Evolutionary conservation across 257 asterid genomes (phyloP).

Genomic region (Rehmannia glutinosa): DNA sequence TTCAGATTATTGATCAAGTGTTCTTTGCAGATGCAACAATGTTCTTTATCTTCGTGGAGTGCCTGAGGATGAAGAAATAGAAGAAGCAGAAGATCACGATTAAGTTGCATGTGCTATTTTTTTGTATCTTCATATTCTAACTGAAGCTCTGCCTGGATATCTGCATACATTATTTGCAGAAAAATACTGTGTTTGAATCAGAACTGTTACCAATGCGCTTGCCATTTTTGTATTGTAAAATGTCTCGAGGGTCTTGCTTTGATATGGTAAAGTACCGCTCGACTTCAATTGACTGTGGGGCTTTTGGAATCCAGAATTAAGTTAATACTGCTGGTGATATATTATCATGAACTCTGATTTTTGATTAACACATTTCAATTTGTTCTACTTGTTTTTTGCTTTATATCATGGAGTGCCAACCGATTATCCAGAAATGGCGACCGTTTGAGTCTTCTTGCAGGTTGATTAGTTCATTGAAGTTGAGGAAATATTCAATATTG

Average conservation of each 20-base stretch:
- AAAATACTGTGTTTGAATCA: neutral
- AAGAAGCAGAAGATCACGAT: constrained; percentile 62
- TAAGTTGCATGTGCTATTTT: constrained; percentile 20
- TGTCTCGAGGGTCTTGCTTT: neutral
- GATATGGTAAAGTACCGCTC: neutral
- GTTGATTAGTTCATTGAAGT: too few species aligned
- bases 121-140: constrained; percentile 2
- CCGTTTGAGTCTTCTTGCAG: too few species aligned
- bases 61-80: constrained; percentile 81
- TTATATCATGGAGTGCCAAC: too few species aligned
- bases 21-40: constrained; percentile 63
- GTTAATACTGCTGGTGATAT: too few species aligned
- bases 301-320: too few species aligned
- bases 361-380: too few species aligned
- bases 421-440: too few species aligned
- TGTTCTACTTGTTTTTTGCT: too few species aligned
- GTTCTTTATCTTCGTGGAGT: constrained; percentile 83
- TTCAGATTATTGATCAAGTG: neutral
- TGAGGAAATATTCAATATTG: too few species aligned
- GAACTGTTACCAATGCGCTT: neutral
- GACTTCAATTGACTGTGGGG: too few species aligned
- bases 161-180: neutral
- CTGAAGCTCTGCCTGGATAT: neutral
- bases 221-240: neutral
- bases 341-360: too few species aligned